These are phyloP conservation scores for Hypoxylon sp. DNA, from an alignment of 2,329 filamentous ascomycete genomes.

Conservation along the genomic window DNA sequence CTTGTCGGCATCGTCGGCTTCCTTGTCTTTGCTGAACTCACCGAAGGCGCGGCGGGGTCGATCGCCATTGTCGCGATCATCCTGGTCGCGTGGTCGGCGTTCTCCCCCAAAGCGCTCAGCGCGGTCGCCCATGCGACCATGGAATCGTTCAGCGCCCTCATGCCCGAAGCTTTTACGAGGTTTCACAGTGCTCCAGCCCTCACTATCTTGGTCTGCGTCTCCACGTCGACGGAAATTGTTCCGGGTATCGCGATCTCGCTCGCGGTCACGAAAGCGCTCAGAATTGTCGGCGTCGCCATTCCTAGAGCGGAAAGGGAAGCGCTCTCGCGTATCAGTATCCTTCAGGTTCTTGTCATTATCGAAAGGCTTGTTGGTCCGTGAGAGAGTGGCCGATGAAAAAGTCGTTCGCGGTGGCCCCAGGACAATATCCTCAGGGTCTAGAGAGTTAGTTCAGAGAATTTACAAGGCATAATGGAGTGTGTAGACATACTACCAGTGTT, in stretches of 20 bases:
- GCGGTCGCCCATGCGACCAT: conserved; percentile 73
- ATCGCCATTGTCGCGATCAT: conserved; percentile 70
- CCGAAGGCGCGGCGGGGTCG: conserved; percentile 67
- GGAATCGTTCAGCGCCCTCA: conserved; percentile 80
- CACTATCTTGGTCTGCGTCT: conserved; percentile 72
- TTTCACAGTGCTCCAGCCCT: conserved; percentile 82
- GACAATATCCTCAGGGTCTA: conserved; percentile 84
- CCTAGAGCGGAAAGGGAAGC: conserved; percentile 72
- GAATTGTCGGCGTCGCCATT: conserved; percentile 64
- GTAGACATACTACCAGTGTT: conserved; percentile 69
- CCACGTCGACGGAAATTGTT: conserved; percentile 67
- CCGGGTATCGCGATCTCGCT: conserved; percentile 66
- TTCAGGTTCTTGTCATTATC: conserved; percentile 69
- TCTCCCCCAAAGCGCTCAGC: conserved; percentile 60
- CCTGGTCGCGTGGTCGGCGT: conserved; percentile 60
- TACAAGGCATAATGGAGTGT: conserved; percentile 21
- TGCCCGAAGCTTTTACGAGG: conserved; percentile 81
- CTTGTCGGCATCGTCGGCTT: conserved; percentile 67
- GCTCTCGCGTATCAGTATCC: conserved; percentile 68
- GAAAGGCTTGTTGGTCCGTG: conserved; percentile 63
- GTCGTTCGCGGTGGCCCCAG: conserved; percentile 87
- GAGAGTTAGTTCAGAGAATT: conserved; percentile 50
- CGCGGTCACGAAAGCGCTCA: conserved; percentile 57
- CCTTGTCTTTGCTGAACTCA: conserved; percentile 61
- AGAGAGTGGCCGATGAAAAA: conserved; percentile 82